These are phyloP conservation scores for Ceratocystis ficicola DNA, from an alignment of 2,329 filamentous ascomycete species.

Conservation along the genomic window DNA sequence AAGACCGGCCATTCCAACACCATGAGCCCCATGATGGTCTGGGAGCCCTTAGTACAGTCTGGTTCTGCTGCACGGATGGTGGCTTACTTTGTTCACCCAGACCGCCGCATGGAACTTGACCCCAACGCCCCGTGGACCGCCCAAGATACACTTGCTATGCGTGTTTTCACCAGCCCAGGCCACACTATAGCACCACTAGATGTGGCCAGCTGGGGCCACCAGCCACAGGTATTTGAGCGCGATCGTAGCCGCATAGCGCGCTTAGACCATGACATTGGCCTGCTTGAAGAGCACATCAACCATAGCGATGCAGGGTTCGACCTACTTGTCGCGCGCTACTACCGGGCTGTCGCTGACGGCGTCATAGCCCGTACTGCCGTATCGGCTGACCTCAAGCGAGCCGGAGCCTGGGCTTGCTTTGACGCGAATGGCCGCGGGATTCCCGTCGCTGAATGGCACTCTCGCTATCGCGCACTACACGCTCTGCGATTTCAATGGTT, in stretches of 20 bases:
- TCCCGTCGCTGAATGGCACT: slow-evolving; percentile 23
- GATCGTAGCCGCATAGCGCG: slow-evolving; percentile 13
- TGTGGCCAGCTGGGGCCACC: slow-evolving; percentile 7
- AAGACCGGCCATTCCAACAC: slow-evolving; percentile 14
- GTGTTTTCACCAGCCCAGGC: slow-evolving; percentile 13
- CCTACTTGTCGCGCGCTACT: slow-evolving; percentile 24
- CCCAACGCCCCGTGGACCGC: slow-evolving; percentile 7
- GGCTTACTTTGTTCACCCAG: slow-evolving; percentile 12
- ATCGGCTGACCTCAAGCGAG: slow-evolving; percentile 20
- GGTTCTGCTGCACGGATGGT: slow-evolving; percentile 8
- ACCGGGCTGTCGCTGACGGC: slow-evolving; percentile 25
- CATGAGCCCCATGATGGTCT: slow-evolving; percentile 11
- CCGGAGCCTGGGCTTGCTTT: slow-evolving; percentile 20
- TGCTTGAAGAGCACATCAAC: slow-evolving; percentile 25
- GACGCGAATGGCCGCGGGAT: background rate
- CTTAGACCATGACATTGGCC: slow-evolving; percentile 25
- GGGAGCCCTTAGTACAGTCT: slow-evolving; percentile 12
- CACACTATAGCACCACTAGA: slow-evolving; percentile 8
- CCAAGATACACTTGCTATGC: slow-evolving; percentile 7
- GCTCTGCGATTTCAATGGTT: slow-evolving; percentile 10
- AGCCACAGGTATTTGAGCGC: slow-evolving; percentile 1
- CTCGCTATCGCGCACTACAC: slow-evolving; percentile 24
- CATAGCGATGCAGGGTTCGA: slow-evolving; percentile 25
- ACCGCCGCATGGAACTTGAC: slow-evolving; percentile 3
- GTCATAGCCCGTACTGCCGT: slow-evolving; percentile 3